Evolutionary conservation across 495 filamentous ascomycete genomes (phyloP), one percentile per base, ranked within the genome.

Genomic region (Xylaria venustula): DNA sequence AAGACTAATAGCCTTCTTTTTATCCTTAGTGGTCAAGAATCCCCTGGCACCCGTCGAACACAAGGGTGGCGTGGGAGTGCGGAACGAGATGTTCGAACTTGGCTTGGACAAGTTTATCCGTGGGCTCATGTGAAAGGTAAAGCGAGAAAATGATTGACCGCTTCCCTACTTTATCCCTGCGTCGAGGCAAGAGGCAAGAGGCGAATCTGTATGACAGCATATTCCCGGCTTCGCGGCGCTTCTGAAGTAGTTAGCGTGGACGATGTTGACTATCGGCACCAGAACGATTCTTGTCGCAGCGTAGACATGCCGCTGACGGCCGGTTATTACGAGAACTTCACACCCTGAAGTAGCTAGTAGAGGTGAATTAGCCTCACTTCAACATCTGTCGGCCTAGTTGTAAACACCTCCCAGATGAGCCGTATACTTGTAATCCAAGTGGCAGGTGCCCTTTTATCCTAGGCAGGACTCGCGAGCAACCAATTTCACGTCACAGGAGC

Each of bases 31-130:
- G 32, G 91, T 96, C 61, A 97, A 97, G 68, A 97, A 97, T 61
- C 93, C 93, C 1, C 80, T 98, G 17, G 90, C 91, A 19, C 93
- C 93, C 15, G 83, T 88, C 25, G 93, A 98, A 73, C 93, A 97
- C 76, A 88, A 89, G 34, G 87, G 89, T 37, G 93, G 93, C 36
- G 81, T 88, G 32, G 93, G 93, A 12, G 93, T 98, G 40, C 90
- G 87, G 64, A 96, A 96, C 71, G 93, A 97, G 78, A 79, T 97
- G 62, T 98, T 98, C 71, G 93, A 98, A 74, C 78, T 91, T 61
- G 93, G 90, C 2, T 74, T 98, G 58, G 94, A 98, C 66, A 88
- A 92, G 67, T 95, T 95, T 64, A 82, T 94, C 14, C 69, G 79
- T 52, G 78, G 80, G 11, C 58, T 82, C 58, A 80, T 79, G 76